Evolutionary conservation across 768 basidiomycete species (phyloP), one percentile per base, ranked within the genome.

Genomic region (Panaeolus cyanescens): DNA sequence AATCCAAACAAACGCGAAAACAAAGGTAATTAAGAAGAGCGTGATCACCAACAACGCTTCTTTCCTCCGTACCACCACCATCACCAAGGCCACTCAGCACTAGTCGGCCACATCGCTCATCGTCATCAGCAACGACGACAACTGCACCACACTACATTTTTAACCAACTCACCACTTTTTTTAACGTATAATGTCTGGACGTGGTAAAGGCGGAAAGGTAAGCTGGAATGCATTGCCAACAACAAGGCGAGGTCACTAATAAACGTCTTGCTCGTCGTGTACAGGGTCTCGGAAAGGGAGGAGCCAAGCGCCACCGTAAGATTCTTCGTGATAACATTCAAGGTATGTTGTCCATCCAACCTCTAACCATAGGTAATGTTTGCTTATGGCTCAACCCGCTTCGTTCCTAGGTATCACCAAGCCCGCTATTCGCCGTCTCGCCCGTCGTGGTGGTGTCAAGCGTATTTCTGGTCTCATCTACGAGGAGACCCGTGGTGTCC

Each of bases 371-470:
- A 62, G 32, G 5, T 8, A 8, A 22, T 37, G 19, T 42, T 22
- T 7, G 19, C 1, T 55, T 54, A 58, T 19, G 42, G 32, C 7
- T 56, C 37, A 59, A 5, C 6, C 19, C 20, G 34, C 30, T 36
- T 22, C 6, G 13, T 12, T 15, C 45, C 32, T 57, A 73, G 74
- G 74, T 76, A 77, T 78, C 53, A 74, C 85, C 70, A 86, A 86
- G 75, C 85, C 88, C 68, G 89, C 84, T 72, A 81, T 91, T 75
- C 87, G 87, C 77, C 88, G 90, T 84, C 87, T 92, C 68, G 90
- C 90, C 62, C 88, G 90, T 73, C 87, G 89, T 83, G 90, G 90
- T 73, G 89, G 89, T 82, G 90, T 92, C 71, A 92, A 92, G 81
- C 86, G 85, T 85, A 86, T 88, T 70, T 86, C 83, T 53, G 85